A percentile compares a stretch with the other conserved stretches of the same genome.
phyloP scores from a whole-genome alignment of 768 basidiomycete genomes.

The Hericium erinaceus region DNA sequence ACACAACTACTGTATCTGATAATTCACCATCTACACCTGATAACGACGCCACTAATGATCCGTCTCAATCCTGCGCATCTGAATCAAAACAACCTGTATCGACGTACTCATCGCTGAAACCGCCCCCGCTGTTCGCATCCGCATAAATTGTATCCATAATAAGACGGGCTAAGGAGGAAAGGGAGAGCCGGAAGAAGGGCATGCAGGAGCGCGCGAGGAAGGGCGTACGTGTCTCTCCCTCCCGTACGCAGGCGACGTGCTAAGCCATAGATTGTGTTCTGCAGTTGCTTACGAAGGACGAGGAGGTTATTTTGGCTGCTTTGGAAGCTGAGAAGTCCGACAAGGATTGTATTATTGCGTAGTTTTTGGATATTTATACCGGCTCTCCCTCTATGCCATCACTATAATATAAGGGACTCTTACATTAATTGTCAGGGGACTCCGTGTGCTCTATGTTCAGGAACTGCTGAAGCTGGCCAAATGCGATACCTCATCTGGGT shows the following conservation, averaged over 20 bases:
- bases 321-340: slow-evolving; percentile 11
- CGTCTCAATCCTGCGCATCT: slow-evolving; percentile 17
- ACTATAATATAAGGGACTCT: too few relatives aligned
- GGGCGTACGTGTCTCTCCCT: slow-evolving; percentile 42
- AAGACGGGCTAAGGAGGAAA: slow-evolving; percentile 64
- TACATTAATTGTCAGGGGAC: too few relatives aligned
- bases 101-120: slow-evolving; percentile 44
- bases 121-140: slow-evolving; percentile 56
- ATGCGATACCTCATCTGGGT: too few relatives aligned
- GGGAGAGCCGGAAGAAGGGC: slow-evolving; percentile 58
- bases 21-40: slow-evolving; percentile 15
- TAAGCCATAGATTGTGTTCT: background rate
- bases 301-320: background rate
- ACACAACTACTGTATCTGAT: slow-evolving; percentile 14
- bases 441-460: too few relatives aligned
- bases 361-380: slow-evolving; percentile 9
- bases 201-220: slow-evolving; percentile 69
- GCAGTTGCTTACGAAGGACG: background rate
- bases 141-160: slow-evolving; percentile 40
- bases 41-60: slow-evolving; percentile 7
- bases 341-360: slow-evolving; percentile 53
- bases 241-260: background rate
- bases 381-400: too few relatives aligned
- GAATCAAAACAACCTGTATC: slow-evolving; percentile 28
- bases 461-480: too few relatives aligned